Base-by-base conservation (phyloP, 805 yeast species). In the Lipomyces spencermartinsiae region DNA sequence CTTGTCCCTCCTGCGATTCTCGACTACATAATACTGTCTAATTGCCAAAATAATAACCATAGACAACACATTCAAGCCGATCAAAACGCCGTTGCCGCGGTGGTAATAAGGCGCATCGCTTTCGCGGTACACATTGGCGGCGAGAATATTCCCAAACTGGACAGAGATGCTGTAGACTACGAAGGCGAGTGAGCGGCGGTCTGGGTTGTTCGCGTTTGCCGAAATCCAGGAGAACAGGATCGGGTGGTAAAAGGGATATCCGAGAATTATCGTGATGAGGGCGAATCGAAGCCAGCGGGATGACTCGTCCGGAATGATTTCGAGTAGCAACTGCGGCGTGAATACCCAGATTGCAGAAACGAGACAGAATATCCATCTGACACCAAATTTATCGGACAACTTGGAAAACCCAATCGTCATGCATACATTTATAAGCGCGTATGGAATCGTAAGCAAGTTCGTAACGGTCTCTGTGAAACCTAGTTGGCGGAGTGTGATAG, bases 101-200 rank as follows among this genome's bases (percentile, higher is more conserved):
- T 82, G 82, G 74, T 90, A 90, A 37, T 81, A 74, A 1, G 93
- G 93, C 55, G 80, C 80, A 74, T 89, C 93, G 55, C 81, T 82
- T 1, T 75, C 76, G 61, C 87, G 77, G 76, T 89, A 89, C 10
- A 89, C 82, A 73, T 88, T 85, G 16, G 87, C 79, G 3, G 86
- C 80, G 8, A 84, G 78, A 59, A 89, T 86, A 31, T 80, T 76
- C 0, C 87, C 90, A 0, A 85, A 80, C 74, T 89, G 93, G 0
- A 86, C 87, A 74, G 82, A 83, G 81, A 88, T 87, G 73, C 88
- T 89, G 74, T 85, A 88, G 49, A 89, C 68, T 0, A 92, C 87
- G 0, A 91, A 85, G 14, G 89, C 83, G 4, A 89, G 87, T 0
- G 92, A 85, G 71, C 93, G 80, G 3, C 86, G 79, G 19, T 87